phyloP scores from a whole-genome alignment of 1,139 yeast species.

The Pichia sp. region DNA sequence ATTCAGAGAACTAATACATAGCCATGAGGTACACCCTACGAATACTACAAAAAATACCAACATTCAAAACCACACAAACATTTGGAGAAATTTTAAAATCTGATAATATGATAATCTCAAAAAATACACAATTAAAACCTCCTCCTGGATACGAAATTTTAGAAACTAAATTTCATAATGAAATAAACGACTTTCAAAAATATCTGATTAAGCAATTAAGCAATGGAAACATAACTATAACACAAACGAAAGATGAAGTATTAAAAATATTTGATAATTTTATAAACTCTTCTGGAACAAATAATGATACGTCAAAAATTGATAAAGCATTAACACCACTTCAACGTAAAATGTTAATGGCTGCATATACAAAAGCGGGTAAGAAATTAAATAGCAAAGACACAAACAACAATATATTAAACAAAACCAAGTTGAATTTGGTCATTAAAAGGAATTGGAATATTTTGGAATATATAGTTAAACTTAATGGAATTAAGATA shows the following conservation, averaged over 20 bases:
- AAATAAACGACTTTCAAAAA: slow-evolving; percentile 5
- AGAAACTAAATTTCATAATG: slow-evolving; percentile 5
- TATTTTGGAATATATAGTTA: slow-evolving; percentile 5
- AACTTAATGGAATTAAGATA: slow-evolving; percentile 2
- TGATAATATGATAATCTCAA: neutral
- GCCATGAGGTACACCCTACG: neutral
- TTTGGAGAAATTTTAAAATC: slow-evolving; percentile 10
- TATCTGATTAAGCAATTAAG: slow-evolving; percentile 4
- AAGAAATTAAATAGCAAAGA: neutral
- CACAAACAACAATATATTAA: neutral
- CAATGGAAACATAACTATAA: neutral
- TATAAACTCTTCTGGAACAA: neutral
- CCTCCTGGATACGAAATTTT: slow-evolving; percentile 14
- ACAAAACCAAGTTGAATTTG: slow-evolving; percentile 4
- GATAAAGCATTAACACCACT: neutral
- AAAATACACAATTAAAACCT: neutral
- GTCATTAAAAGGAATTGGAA: slow-evolving; percentile 11
- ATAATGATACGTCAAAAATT: neutral
- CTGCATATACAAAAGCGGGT: slow-evolving; percentile 4
- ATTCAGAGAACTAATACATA: too few species aligned
- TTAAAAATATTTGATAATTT: slow-evolving; percentile 5
- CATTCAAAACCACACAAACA: neutral
- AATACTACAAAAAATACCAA: neutral
- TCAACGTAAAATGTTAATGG: slow-evolving; percentile 2
- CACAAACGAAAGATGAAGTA: neutral